Conservation (phyloP, 2,329 filamentous ascomycete genomes). For the Cytospora schulzeri region DNA sequence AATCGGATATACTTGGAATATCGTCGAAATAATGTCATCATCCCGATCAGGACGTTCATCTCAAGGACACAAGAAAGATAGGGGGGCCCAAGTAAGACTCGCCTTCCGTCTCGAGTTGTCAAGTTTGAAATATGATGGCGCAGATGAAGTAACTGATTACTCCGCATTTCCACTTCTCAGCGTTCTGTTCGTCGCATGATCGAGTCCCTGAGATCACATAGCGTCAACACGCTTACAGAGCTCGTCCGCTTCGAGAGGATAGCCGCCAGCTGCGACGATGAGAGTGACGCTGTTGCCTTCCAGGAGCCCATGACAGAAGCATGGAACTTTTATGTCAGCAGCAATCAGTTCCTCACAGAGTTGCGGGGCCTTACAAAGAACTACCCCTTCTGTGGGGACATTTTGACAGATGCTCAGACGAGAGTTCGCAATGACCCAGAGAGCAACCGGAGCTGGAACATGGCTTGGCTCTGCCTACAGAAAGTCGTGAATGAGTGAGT, state of each 20-base stretch:
- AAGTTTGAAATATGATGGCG: neutral
- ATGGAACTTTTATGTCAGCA: conserved; percentile 72
- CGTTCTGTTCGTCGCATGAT: conserved; percentile 55
- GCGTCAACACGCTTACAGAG: conserved; percentile 73
- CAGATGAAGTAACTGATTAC: too few species aligned
- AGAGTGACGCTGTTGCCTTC: conserved; percentile 60
- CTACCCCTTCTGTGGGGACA: conserved; percentile 68
- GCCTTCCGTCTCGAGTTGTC: neutral
- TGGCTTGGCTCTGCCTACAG: conserved; percentile 70
- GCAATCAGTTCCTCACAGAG: conserved; percentile 69
- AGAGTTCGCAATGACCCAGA: conserved; percentile 65
- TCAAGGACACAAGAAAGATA: conserved; percentile 22
- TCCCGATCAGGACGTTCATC: conserved; percentile 22
- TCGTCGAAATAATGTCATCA: conserved; percentile 19
- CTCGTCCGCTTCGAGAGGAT: conserved; percentile 71
- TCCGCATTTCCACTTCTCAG: conserved; percentile 28
- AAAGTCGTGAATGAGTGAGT: conserved; percentile 69
- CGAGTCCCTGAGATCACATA: conserved; percentile 63
- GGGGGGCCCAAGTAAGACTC: conserved; percentile 22
- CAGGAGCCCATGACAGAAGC: conserved; percentile 68
- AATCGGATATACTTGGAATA: neutral
- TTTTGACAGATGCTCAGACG: conserved; percentile 65
- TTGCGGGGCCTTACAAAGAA: conserved; percentile 67
- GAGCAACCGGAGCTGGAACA: conserved; percentile 73
- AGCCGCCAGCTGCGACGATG: conserved; percentile 59